Evolutionary conservation across 768 basidiomycete genomes (phyloP).

Genomic region (Paxillus ammoniavirescens): DNA sequence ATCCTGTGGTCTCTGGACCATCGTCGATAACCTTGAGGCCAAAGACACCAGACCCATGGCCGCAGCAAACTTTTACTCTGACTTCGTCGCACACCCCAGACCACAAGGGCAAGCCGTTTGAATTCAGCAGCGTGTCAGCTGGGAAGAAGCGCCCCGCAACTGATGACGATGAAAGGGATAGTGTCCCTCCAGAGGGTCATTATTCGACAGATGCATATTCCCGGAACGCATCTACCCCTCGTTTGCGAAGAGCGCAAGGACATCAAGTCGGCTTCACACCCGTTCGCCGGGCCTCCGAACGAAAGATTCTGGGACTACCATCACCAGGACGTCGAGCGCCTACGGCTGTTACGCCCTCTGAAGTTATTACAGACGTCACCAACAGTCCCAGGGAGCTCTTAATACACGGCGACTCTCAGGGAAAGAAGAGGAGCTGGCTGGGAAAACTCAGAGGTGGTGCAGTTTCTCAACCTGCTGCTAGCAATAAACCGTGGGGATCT

Average conservation of each 20-base stretch:
- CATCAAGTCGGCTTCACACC: constrained; percentile 74
- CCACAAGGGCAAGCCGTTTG: constrained; percentile 29
- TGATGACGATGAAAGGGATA: constrained; percentile 68
- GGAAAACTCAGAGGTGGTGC: constrained; percentile 60
- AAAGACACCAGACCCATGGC: constrained; percentile 53
- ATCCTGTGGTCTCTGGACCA: constrained; percentile 40
- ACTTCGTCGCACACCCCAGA: constrained; percentile 50
- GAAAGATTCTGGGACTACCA: constrained; percentile 28
- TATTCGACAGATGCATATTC: constrained; percentile 35
- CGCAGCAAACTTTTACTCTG: constrained; percentile 10
- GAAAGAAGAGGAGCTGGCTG: constrained; percentile 65
- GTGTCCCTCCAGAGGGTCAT: constrained; percentile 69
- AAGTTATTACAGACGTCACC: constrained; percentile 56
- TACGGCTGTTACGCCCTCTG: constrained; percentile 35
- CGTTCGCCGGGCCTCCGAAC: constrained; percentile 48
- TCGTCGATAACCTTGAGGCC: constrained; percentile 39
- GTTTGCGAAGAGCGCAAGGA: constrained; percentile 56
- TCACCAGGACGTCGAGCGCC: constrained; percentile 52
- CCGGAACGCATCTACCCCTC: constrained; percentile 50
- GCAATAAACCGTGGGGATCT: constrained; percentile 7
- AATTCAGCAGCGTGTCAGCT: constrained; percentile 36
- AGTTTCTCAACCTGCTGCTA: constrained; percentile 12
- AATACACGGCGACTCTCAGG: constrained; percentile 20
- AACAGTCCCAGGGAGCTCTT: constrained; percentile 52
- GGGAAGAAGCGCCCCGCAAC: constrained; percentile 76